Evolutionary conservation across 1,139 yeast species (phyloP).

Genomic region (Sugiyamaella pinicola): DNA sequence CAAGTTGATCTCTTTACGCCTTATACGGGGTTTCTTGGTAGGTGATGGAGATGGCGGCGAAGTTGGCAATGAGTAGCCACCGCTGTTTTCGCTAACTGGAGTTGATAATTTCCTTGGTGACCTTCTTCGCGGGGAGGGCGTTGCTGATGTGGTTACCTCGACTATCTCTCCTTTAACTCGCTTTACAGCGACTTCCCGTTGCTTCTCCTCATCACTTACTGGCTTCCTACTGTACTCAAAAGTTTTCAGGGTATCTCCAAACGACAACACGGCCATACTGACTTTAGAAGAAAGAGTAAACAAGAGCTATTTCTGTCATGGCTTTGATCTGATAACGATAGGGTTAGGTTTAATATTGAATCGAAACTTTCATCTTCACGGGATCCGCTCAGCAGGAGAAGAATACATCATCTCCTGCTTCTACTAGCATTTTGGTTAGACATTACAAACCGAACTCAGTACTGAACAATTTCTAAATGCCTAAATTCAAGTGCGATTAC

Average conservation of each 20-base stretch:
- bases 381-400: too few species aligned
- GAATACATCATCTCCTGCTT: too few species aligned
- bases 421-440: too few species aligned
- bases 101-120: neutral
- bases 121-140: neutral
- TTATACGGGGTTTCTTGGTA: neutral
- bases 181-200: neutral
- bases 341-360: too few species aligned
- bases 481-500: constrained; percentile 61
- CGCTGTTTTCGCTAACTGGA: too few species aligned
- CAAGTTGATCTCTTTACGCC: constrained; percentile 11
- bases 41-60: neutral
- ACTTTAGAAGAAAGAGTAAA: too few species aligned
- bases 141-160: neutral
- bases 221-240: constrained; percentile 18
- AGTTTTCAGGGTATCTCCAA: constrained; percentile 22
- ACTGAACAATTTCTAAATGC: constrained; percentile 16
- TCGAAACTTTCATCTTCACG: too few species aligned
- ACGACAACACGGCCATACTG: constrained; percentile 21
- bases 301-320: neutral
- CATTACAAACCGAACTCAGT: too few species aligned
- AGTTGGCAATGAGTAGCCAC: neutral
- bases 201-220: neutral
- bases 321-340: too few species aligned
- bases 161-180: neutral